Conservation (phyloP, 1,284 basidiomycete species). For the Boletellus dicymbophilus region DNA sequence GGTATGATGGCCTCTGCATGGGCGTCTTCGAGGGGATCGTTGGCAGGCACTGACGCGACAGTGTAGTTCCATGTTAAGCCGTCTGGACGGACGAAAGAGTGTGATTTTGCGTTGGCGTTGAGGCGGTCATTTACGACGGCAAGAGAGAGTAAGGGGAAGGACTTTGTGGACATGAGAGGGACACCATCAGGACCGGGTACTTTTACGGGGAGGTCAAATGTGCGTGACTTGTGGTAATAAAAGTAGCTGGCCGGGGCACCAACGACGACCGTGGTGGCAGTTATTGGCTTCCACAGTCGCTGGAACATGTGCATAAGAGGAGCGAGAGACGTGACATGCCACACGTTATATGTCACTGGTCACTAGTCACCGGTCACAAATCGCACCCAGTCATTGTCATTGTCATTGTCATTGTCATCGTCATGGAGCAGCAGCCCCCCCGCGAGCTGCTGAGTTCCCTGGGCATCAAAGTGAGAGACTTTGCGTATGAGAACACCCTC, state of each 20-base stretch:
- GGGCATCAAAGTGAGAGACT: slow-evolving; percentile 72
- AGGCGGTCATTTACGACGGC: slow-evolving; percentile 60
- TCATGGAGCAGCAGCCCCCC: slow-evolving; percentile 35
- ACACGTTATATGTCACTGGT: too few species aligned
- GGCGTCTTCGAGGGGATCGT: slow-evolving; percentile 91
- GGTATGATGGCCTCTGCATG: slow-evolving; percentile 73
- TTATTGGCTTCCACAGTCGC: slow-evolving; percentile 61
- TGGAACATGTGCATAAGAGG: slow-evolving; percentile 45
- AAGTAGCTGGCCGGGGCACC: slow-evolving; percentile 46
- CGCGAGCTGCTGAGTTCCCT: slow-evolving; percentile 40
- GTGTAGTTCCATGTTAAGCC: slow-evolving; percentile 72
- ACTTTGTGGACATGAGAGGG: slow-evolving; percentile 49
- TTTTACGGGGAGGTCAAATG: slow-evolving; percentile 60
- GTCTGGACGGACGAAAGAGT: slow-evolving; percentile 47
- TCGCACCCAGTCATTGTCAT: too few species aligned
- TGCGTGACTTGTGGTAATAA: slow-evolving; percentile 36
- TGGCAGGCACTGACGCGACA: slow-evolving; percentile 80
- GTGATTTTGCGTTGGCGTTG: slow-evolving; percentile 51
- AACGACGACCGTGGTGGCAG: slow-evolving; percentile 41
- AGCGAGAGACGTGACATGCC: neutral
- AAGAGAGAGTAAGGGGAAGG: slow-evolving; percentile 60
- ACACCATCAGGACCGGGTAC: slow-evolving; percentile 61
- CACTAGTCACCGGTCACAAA: too few species aligned
- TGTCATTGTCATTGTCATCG: too few species aligned
- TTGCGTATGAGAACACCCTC: slow-evolving; percentile 64